Conservation (phyloP, 139 green algal genomes). For the Volvox reticuliferus region DNA sequence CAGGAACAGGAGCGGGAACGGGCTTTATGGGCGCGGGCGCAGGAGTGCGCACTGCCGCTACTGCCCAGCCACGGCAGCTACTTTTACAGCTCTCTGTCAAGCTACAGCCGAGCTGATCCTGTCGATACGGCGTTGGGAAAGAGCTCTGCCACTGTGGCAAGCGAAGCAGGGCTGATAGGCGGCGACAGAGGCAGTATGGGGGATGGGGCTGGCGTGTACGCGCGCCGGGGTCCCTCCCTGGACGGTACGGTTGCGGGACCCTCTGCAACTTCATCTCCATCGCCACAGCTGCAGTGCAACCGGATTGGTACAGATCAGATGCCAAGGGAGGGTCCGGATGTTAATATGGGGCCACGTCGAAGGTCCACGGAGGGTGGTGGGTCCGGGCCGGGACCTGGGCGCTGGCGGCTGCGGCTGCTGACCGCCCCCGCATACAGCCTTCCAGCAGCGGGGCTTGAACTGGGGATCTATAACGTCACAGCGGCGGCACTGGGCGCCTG, state of each 20-base stretch:
- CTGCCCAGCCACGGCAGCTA: background rate
- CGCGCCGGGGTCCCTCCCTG: slow-evolving; percentile 5
- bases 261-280: background rate
- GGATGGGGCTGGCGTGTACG: background rate
- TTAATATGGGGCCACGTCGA: no score
- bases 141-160: background rate
- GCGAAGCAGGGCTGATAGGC: background rate
- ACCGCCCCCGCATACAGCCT: background rate
- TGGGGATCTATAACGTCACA: slow-evolving; percentile 21
- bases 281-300: background rate
- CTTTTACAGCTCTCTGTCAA: background rate
- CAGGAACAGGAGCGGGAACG: background rate
- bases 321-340: background rate
- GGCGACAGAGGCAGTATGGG: background rate
- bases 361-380: background rate
- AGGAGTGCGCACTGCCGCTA: background rate
- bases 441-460: slow-evolving; percentile 18
- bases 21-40: background rate
- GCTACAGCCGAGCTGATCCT: no score
- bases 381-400: background rate
- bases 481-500: slow-evolving; percentile 36
- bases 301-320: background rate
- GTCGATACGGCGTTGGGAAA: background rate
- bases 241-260: background rate
- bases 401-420: slow-evolving; percentile 14